Evolutionary conservation across 345 rosid genomes (phyloP), one percentile per base, ranked within the genome.

Genomic region (Rhodamnia argentea): DNA sequence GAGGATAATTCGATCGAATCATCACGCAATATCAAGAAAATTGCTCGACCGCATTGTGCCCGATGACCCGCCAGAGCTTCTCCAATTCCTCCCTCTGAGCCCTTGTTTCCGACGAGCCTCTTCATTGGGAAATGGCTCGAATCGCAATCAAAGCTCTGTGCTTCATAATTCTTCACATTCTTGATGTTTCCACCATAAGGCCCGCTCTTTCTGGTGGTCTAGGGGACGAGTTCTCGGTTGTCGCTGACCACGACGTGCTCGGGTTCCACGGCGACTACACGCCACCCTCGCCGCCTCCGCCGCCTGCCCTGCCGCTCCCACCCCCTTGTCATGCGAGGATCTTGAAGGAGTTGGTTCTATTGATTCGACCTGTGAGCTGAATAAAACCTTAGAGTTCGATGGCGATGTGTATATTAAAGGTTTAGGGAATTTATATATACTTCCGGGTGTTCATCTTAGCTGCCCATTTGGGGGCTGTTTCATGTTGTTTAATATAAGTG

Each of bases 211-310:
- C 88, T 55, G 51, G 42, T 83, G 87, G 81, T 89, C 83, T 52
- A 8, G n/a, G 83, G 81, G 92, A 88, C 81, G 91, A 89, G 44
- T 92, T 89, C 83, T 83, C 94, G 62, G 84, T 53, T 22, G 83
- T 24, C 83, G 52, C 53, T 32, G 91, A 83, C 52, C 82, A 52
- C 42, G 93, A 89, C 52, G 32, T 50, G 44, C 81, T 88, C 52
- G 78, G 86, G n/a, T 88, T 87, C 84, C 93, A 88, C 26, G 94
- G 94, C 5, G 96, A 93, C 78, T 93, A 93, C 89, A 83, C 90
- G 50, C 96, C 96, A 16, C 96, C 96, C 24, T 88, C 94, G 32
- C 95, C 95, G 13, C 94, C 93, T 0, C 93, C 93, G 18, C 94
- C 93, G 26, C 58, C 92, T 5, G 52, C 18, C 86, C 50, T 64